Evolutionary conservation across 495 filamentous ascomycete species (phyloP).

Genomic region (Penicillium taxi): DNA sequence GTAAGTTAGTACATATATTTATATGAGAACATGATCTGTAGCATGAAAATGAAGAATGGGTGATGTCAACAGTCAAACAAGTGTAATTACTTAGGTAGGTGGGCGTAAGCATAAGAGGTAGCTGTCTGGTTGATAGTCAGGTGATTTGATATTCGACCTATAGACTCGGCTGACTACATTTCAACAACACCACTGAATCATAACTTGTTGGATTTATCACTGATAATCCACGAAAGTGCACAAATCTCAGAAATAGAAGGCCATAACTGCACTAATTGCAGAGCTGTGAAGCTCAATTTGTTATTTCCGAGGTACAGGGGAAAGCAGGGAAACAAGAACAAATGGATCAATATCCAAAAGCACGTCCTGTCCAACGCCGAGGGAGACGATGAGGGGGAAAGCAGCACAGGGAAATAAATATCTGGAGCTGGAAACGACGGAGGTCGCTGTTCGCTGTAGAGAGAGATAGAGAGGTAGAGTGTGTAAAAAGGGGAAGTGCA

Average conservation of each 20-base stretch:
- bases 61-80: too few relatives aligned
- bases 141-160: too few relatives aligned
- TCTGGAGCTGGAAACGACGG: conserved; percentile 6
- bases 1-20: conserved; percentile 14
- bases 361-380: conserved; percentile 42
- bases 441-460: conserved; percentile 1
- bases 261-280: conserved; percentile 6
- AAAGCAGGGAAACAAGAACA: conserved; percentile 11
- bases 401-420: conserved; percentile 4
- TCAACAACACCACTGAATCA: too few relatives aligned
- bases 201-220: too few relatives aligned
- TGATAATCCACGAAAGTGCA: too few relatives aligned
- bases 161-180: too few relatives aligned
- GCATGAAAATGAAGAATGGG: conserved; percentile 9
- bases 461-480: neutral
- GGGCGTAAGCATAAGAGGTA: neutral
- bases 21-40: conserved; percentile 12
- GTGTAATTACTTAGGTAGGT: neutral
- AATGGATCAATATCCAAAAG: conserved; percentile 33
- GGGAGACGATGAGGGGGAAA: conserved; percentile 34
- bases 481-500: too few relatives aligned
- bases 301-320: conserved; percentile 7
- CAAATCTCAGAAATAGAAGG: too few relatives aligned
- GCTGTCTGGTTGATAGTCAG: too few relatives aligned
- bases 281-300: conserved; percentile 12